Conservation (phyloP, 2,329 filamentous ascomycete genomes). For the Raffaelea ambrosiae region DNA sequence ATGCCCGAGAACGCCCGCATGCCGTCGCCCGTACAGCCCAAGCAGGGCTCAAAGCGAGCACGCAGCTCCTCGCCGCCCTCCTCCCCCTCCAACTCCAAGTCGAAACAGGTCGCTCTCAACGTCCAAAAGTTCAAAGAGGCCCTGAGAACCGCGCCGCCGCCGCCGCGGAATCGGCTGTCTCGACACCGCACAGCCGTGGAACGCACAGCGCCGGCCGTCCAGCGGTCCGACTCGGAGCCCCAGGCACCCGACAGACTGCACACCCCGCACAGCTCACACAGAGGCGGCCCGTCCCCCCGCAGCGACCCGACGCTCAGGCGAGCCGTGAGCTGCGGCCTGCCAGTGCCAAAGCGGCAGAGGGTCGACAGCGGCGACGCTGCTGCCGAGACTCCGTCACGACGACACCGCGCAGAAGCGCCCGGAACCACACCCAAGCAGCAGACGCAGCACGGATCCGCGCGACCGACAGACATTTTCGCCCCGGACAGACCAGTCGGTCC, state of each 20-base stretch:
- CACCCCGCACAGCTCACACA: slow-evolving; percentile 14
- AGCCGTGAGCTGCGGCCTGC: slow-evolving; percentile 59
- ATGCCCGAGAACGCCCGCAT: slow-evolving; percentile 37
- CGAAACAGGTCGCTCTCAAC: slow-evolving; percentile 41
- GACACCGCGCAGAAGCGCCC: no score
- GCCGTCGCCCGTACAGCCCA: slow-evolving; percentile 39
- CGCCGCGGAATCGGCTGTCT: slow-evolving; percentile 19
- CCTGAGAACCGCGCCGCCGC: slow-evolving; percentile 59
- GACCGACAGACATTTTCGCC: no score
- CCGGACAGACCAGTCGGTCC: no score
- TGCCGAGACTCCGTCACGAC: background rate
- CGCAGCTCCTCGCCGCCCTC: slow-evolving; percentile 66
- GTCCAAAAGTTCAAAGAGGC: slow-evolving; percentile 49
- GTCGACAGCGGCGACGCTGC: slow-evolving; percentile 31
- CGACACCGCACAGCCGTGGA: slow-evolving; percentile 6
- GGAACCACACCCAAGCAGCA: no score
- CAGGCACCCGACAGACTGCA: no score
- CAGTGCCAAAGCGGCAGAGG: slow-evolving; percentile 64
- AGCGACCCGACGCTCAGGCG: slow-evolving; percentile 37
- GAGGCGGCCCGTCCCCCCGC: slow-evolving; percentile 24
- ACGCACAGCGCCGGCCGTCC: background rate
- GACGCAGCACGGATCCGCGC: no score
- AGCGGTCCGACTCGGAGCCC: no score
- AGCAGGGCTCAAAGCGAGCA: slow-evolving; percentile 55
- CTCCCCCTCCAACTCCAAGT: slow-evolving; percentile 49